Evolutionary conservation across 176 grass and related monocot species (phyloP).

Genomic region (Oryza glumipatula): DNA sequence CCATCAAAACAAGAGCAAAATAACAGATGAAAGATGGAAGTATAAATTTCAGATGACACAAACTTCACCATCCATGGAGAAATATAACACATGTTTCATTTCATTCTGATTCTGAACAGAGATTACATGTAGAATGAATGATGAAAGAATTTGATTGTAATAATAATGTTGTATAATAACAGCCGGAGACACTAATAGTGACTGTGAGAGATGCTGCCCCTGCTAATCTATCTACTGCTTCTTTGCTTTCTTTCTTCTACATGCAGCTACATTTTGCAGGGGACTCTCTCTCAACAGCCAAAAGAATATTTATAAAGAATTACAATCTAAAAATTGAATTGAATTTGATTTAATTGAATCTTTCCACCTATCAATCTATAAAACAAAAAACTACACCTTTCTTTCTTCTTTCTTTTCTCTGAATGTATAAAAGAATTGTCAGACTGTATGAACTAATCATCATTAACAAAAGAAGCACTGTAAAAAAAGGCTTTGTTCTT

Average conservation of each 20-base stretch:
- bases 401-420: slow-evolving; percentile 31
- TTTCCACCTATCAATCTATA: slow-evolving; percentile 42
- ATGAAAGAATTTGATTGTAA: neutral
- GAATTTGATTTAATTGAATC: slow-evolving; percentile 32
- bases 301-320: slow-evolving; percentile 58
- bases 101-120: neutral
- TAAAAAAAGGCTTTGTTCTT: slow-evolving; percentile 7
- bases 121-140: slow-evolving; percentile 4
- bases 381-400: slow-evolving; percentile 45
- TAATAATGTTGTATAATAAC: slow-evolving; percentile 23
- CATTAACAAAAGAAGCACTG: slow-evolving; percentile 42
- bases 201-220: slow-evolving; percentile 22
- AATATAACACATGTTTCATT: slow-evolving; percentile 10
- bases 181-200: slow-evolving; percentile 11
- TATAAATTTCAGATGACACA: neutral
- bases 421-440: slow-evolving; percentile 57
- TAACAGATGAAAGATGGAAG: neutral
- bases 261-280: slow-evolving; percentile 37
- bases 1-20: neutral
- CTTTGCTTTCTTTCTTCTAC: slow-evolving; percentile 24
- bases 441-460: slow-evolving; percentile 44
- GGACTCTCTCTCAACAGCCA: slow-evolving; percentile 39
- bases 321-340: slow-evolving; percentile 33
- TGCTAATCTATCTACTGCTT: slow-evolving; percentile 40
- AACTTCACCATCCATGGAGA: neutral